Conservation (phyloP, 495 filamentous ascomycete genomes). For the Oidiodendron maius region DNA sequence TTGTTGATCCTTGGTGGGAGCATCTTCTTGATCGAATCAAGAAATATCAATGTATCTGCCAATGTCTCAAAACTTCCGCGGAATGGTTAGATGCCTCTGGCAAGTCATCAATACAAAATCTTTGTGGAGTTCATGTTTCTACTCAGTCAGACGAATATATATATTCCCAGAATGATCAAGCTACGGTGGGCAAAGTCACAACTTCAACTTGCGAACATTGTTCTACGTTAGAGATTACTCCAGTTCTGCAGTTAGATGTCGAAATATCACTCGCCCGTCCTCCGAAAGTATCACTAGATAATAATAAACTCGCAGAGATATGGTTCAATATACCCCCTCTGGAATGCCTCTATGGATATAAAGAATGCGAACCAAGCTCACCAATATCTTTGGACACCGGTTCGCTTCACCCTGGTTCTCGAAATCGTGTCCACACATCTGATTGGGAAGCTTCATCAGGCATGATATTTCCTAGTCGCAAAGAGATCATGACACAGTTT, state of each 20-base stretch:
- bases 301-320: background rate
- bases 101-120: background rate
- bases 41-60: background rate
- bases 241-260: background rate
- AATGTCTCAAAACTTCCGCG: background rate
- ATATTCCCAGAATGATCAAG: background rate
- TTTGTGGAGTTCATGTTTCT: background rate
- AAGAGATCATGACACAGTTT: background rate
- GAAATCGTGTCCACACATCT: background rate
- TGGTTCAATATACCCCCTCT: background rate
- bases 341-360: background rate
- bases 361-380: background rate
- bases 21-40: background rate
- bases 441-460: background rate
- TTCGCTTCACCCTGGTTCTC: background rate
- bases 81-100: background rate
- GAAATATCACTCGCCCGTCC: background rate
- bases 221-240: background rate
- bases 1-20: background rate
- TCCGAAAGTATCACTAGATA: background rate
- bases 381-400: background rate
- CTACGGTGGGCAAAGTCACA: background rate
- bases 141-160: background rate
- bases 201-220: background rate
- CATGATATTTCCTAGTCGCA: background rate